phyloP scores from a whole-genome alignment of 1,139 yeast species.

The Ogataea hybrid region DNA sequence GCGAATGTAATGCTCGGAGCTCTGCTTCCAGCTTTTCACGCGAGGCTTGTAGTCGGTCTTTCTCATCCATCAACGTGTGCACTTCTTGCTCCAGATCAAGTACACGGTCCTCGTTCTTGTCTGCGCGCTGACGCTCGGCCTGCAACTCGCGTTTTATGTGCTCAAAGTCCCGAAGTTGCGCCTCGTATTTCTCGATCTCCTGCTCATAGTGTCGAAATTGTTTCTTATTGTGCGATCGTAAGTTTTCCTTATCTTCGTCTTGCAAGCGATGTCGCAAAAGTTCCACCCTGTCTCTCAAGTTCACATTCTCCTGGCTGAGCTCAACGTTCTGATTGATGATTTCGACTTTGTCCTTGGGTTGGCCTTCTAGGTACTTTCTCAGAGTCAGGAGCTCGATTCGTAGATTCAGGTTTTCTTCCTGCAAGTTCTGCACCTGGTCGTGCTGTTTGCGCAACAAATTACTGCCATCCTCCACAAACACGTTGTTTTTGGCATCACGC shows the following conservation, averaged over 20 bases:
- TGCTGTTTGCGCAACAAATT: slow-evolving; percentile 56
- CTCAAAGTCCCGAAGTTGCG: slow-evolving; percentile 14
- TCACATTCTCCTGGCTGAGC: slow-evolving; percentile 40
- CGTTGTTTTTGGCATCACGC: slow-evolving; percentile 1
- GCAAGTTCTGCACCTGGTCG: slow-evolving; percentile 45
- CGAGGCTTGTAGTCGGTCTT: slow-evolving; percentile 12
- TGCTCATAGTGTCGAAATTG: slow-evolving; percentile 1
- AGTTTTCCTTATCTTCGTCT: slow-evolving; percentile 11
- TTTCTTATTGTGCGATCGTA: slow-evolving; percentile 3
- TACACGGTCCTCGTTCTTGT: slow-evolving; percentile 12
- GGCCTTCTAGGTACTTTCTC: slow-evolving; percentile 44
- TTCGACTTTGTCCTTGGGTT: slow-evolving; percentile 43
- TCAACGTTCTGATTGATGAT: slow-evolving; percentile 40
- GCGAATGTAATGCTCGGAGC: slow-evolving; percentile 5
- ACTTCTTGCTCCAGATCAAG: slow-evolving; percentile 19
- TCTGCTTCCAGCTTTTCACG: slow-evolving; percentile 13
- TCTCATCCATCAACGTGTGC: slow-evolving; percentile 12
- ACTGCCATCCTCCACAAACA: slow-evolving; percentile 25
- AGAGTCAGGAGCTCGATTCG: slow-evolving; percentile 57
- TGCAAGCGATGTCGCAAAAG: slow-evolving; percentile 24
- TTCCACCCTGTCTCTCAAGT: slow-evolving; percentile 28
- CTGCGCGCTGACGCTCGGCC: slow-evolving; percentile 11
- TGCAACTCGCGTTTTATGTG: slow-evolving; percentile 22
- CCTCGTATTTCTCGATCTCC: slow-evolving; percentile 4
- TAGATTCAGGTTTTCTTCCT: slow-evolving; percentile 61